phyloP scores from a whole-genome alignment of 257 asterid species.

The Petunia axillaris region DNA sequence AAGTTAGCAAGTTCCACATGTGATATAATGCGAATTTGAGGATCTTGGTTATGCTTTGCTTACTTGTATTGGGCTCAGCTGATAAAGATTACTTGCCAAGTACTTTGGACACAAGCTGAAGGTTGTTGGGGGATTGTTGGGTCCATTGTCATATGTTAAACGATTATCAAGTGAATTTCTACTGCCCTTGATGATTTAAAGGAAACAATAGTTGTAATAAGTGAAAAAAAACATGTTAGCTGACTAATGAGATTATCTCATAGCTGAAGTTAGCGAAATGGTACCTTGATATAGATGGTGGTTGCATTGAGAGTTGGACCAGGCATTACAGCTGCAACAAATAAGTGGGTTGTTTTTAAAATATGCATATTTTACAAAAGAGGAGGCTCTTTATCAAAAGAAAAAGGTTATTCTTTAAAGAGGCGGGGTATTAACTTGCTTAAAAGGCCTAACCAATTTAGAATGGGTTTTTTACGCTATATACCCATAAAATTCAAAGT shows the following conservation, averaged over 20 bases:
- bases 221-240: neutral
- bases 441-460: no score
- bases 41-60: neutral
- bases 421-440: no score
- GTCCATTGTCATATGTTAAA: conserved; percentile 28
- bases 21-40: neutral
- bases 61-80: conserved; percentile 41
- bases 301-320: conserved; percentile 31
- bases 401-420: no score
- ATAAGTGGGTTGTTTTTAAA: no score
- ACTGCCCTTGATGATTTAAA: neutral
- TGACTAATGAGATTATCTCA: neutral
- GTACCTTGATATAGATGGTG: conserved; percentile 31
- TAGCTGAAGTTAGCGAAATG: neutral
- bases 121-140: conserved; percentile 36
- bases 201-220: neutral
- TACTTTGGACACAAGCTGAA: conserved; percentile 30
- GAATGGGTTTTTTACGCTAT: no score
- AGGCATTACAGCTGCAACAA: conserved; percentile 40
- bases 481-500: no score
- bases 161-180: conserved; percentile 34
- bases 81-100: conserved; percentile 30
- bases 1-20: no score
- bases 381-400: no score
- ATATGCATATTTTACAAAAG: no score